A percentile compares a stretch with the other conserved stretches of the same genome.
phyloP scores from a whole-genome alignment of 2,329 filamentous ascomycete species.

The Botrytis tulipae region DNA sequence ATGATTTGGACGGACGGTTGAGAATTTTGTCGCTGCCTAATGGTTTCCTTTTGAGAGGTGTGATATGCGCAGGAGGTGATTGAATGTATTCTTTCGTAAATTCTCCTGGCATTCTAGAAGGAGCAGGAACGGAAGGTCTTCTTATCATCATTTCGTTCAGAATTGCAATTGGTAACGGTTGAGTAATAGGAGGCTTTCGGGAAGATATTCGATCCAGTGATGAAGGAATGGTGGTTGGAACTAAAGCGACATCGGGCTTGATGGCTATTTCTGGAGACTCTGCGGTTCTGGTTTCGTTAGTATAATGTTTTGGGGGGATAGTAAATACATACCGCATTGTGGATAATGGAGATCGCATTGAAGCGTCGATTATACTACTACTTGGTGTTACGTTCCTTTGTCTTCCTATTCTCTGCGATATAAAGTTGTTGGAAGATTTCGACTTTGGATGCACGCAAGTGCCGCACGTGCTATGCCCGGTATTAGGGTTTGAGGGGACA shows the following conservation, averaged over 20 bases:
- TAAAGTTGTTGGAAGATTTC: slow-evolving; percentile 7
- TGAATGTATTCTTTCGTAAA: not conserved
- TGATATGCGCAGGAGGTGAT: not conserved
- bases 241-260: slow-evolving; percentile 29
- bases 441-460: slow-evolving; percentile 22
- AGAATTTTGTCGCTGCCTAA: not conserved
- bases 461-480: slow-evolving; percentile 19
- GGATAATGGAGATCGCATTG: slow-evolving; percentile 32
- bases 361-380: slow-evolving; percentile 34
- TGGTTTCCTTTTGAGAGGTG: slow-evolving; percentile 23
- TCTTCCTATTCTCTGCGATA: slow-evolving; percentile 20
- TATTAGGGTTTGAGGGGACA: slow-evolving; percentile 21
- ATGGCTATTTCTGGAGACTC: slow-evolving; percentile 32
- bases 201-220: slow-evolving; percentile 30
- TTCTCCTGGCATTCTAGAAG: not conserved
- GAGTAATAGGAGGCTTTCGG: slow-evolving; percentile 26
- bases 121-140: slow-evolving; percentile 21
- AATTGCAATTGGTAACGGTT: slow-evolving; percentile 28
- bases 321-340: slow-evolving; percentile 29
- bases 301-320: not conserved
- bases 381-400: slow-evolving; percentile 32
- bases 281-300: slow-evolving; percentile 29
- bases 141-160: slow-evolving; percentile 24
- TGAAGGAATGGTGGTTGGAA: slow-evolving; percentile 29
- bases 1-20: not conserved